These are phyloP conservation scores for Pyrenophora teres DNA, from an alignment of 2,329 filamentous ascomycete species.

Conservation along the genomic window DNA sequence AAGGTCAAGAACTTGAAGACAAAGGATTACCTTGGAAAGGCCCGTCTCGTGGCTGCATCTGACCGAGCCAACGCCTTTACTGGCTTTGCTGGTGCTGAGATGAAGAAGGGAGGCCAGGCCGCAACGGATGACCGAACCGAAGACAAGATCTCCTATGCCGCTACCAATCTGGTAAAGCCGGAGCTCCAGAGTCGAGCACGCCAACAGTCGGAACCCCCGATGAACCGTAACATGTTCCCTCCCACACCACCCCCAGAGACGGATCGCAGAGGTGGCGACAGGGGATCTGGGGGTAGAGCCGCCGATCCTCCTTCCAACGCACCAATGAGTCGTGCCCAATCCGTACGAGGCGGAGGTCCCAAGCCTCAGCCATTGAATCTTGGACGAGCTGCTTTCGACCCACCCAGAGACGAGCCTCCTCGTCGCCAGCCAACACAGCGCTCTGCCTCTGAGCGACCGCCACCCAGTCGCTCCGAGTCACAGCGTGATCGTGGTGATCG, in stretches of 20 bases:
- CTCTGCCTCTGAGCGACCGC: constrained; percentile 52
- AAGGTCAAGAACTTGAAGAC: constrained; percentile 98
- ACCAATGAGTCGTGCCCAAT: constrained; percentile 54
- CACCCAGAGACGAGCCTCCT: constrained; percentile 35
- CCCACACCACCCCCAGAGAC: constrained; percentile 97
- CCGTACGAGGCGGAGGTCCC: constrained; percentile 54
- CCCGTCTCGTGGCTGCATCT: constrained; percentile 86
- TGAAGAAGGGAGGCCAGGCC: constrained; percentile 66
- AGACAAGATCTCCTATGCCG: constrained; percentile 88
- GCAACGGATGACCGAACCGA: constrained; percentile 78
- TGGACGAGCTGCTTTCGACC: constrained; percentile 55
- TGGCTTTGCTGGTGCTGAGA: constrained; percentile 78
- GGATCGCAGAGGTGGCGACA: constrained; percentile 55
- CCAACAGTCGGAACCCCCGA: constrained; percentile 83
- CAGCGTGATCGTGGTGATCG: constrained; percentile 32
- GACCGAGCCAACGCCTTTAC: constrained; percentile 81
- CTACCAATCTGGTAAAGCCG: constrained; percentile 89
- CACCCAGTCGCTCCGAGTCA: constrained; percentile 44
- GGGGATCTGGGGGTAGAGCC: constrained; percentile 17
- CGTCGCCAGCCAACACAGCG: constrained; percentile 48
- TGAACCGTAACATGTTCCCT: constrained; percentile 82
- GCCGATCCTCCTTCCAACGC: constrained; percentile 22
- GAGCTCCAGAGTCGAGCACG: constrained; percentile 74
- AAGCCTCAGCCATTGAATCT: constrained; percentile 56
- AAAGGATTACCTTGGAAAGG: constrained; percentile 96